Conservation (phyloP, 2,329 filamentous ascomycete species). For the Diaporthe ampelina region DNA sequence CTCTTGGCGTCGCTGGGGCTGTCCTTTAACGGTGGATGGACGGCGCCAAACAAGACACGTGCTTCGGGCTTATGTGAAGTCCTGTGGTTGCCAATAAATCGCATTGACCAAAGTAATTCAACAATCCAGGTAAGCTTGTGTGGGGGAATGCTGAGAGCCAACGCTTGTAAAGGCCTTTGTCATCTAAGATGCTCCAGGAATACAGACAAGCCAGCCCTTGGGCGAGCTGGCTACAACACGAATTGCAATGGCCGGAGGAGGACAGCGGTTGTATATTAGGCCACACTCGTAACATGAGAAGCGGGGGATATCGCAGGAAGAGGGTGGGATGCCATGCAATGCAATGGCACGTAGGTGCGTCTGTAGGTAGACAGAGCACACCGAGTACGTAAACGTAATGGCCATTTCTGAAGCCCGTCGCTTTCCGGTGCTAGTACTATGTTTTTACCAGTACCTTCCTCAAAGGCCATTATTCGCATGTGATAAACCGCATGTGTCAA, state of each 20-base stretch:
- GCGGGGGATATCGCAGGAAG: neutral
- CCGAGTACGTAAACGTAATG: neutral
- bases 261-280: no score
- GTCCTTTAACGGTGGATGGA: neutral
- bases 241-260: neutral
- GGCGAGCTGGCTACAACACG: neutral
- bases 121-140: neutral
- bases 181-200: neutral
- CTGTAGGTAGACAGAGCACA: neutral
- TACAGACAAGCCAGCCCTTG: neutral
- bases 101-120: neutral
- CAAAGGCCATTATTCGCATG: no score
- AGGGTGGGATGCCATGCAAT: neutral
- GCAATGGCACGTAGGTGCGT: neutral
- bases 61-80: neutral
- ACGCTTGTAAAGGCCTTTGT: neutral
- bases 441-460: neutral
- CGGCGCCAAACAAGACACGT: neutral
- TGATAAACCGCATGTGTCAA: neutral
- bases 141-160: no score
- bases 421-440: neutral
- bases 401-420: neutral
- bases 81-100: neutral
- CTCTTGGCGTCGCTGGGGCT: neutral
- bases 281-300: neutral